Percentiles rank a stretch among this genome's conserved stretches.
These are phyloP conservation scores for Clonostachys solani DNA, from an alignment of 2,329 filamentous ascomycete genomes.

Conservation along the genomic window DNA sequence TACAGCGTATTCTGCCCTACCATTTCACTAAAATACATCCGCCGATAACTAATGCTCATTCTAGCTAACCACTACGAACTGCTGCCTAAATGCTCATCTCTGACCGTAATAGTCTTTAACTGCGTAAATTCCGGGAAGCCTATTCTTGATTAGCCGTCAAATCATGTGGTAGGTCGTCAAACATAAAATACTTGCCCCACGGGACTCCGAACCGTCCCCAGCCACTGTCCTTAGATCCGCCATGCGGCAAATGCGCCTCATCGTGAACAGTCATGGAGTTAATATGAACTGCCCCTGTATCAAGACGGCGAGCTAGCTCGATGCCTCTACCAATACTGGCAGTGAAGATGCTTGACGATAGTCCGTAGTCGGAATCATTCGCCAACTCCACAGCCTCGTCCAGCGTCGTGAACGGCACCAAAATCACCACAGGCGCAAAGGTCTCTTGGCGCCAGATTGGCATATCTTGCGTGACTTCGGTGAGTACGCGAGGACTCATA, in stretches of 20 bases:
- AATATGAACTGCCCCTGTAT: background rate
- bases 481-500: slow-evolving; percentile 51
- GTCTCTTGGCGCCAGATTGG: slow-evolving; percentile 61
- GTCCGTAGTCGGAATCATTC: slow-evolving; percentile 69
- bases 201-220: background rate
- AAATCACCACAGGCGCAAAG: slow-evolving; percentile 62
- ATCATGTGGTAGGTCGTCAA: background rate
- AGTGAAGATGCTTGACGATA: slow-evolving; percentile 56
- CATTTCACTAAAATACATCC: too few relatives aligned
- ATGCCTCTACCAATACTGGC: background rate
- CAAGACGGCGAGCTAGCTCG: background rate
- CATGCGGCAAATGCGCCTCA: background rate
- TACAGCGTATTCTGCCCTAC: too few relatives aligned
- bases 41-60: too few relatives aligned
- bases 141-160: background rate
- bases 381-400: slow-evolving; percentile 62
- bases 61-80: too few relatives aligned
- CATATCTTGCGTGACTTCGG: slow-evolving; percentile 59
- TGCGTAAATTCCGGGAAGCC: background rate
- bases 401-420: slow-evolving; percentile 53
- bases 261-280: background rate
- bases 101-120: background rate
- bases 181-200: background rate
- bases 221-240: background rate
- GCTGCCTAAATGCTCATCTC: too few relatives aligned